Conservation (phyloP, 208 protist species). For the Trypanosoma conorhini region DNA sequence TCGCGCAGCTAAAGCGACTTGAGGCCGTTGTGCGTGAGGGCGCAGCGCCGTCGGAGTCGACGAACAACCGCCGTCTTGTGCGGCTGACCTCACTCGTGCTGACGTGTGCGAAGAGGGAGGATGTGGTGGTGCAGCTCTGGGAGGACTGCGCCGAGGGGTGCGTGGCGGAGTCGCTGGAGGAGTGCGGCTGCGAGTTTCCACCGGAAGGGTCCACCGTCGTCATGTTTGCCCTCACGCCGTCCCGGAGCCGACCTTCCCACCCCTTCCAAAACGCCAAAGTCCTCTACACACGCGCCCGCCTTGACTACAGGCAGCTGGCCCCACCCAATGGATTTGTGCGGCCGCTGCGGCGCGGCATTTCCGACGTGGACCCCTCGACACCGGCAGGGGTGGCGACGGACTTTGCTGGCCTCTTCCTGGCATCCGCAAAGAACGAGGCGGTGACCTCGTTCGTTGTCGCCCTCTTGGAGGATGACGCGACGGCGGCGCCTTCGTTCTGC, state of each 20-base stretch:
- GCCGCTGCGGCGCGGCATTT: not conserved
- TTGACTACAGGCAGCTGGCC: conserved; percentile 43
- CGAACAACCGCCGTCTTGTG: conserved; percentile 21
- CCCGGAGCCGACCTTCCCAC: conserved; percentile 40
- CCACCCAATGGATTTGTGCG: conserved; percentile 10
- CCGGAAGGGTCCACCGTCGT: conserved; percentile 47
- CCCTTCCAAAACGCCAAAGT: conserved; percentile 70
- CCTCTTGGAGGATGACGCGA: conserved; percentile 16
- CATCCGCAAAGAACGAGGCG: conserved; percentile 25
- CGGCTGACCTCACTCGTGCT: conserved; percentile 63
- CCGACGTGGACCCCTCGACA: not conserved
- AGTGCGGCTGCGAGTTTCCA: conserved; percentile 30
- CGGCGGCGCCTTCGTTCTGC: conserved; percentile 35
- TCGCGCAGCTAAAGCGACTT: conserved; percentile 43
- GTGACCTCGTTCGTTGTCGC: conserved; percentile 42
- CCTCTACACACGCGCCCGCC: conserved; percentile 51
- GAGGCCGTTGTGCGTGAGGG: conserved; percentile 25
- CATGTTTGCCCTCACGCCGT: conserved; percentile 68
- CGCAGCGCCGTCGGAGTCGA: not conserved
- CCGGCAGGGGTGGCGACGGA: conserved; percentile 45
- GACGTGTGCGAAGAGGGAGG: conserved; percentile 33
- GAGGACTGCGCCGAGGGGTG: conserved; percentile 28
- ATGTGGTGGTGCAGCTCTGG: conserved; percentile 80
- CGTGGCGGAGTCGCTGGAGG: conserved; percentile 20
- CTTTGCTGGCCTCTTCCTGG: conserved; percentile 58